Base-by-base conservation (phyloP, 148 eudicot genomes). In the Rhododendron henanense region DNA sequence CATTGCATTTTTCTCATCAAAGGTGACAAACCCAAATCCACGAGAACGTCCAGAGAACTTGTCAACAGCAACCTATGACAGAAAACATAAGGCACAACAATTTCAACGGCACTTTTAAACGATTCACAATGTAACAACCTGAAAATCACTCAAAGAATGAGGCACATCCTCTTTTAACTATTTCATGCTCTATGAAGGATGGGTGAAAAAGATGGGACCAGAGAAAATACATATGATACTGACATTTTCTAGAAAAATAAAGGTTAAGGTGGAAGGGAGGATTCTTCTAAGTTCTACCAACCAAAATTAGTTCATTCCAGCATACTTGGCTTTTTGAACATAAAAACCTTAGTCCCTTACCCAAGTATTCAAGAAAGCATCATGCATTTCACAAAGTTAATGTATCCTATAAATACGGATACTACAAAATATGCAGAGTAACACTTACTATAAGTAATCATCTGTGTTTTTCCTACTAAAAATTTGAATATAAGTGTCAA, bases 11-110 rank as follows among this genome's bases (percentile, higher is more conserved):
- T 94, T 92, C 69, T 95, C 98, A 88, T 97, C 96, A 86, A 95
- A 97, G 79, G 98, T 91, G 85, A 97, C 96, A 88, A 97, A 97
- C 71, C 99, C 99, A 91, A 95, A 97, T 77, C 99, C 99, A 85
- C 98, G 98, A 53, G 99, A 94, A 80, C 98, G 96, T 9, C 98
- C 98, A 81, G 99, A 93, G 78, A 87, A 87, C 90, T 92, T 97
- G 92, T 97, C 99, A 75, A 97, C 79, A 59, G 93, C 96, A 75
- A 94, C 98, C 98, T 96, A 87, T 47, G 81, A 41, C 71, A 86
- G 75, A 69, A 31, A 28, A 69, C 75, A 31, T 69, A 28, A 28
- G 31, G 13, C 75, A 28, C 16, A 69, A 69, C 37, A 69, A 28
- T 69, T 25, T 69, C 75, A 69, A 13, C 71, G 15, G 61, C 71